phyloP scores from a whole-genome alignment of 2,329 filamentous ascomycete species.

The Neocatenulostroma microsporum region DNA sequence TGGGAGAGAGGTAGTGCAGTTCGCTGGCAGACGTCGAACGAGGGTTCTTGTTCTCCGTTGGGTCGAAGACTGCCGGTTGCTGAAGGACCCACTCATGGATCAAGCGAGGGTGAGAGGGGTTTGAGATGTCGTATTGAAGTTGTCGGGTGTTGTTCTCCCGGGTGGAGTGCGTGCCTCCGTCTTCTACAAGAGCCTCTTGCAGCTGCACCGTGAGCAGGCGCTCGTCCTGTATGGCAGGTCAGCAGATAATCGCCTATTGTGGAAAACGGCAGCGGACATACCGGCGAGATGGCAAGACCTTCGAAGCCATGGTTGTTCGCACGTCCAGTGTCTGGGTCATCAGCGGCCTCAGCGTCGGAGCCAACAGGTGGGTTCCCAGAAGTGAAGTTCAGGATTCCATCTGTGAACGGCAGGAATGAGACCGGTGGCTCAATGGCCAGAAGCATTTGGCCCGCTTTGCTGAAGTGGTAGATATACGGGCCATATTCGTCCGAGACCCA shows the following conservation, averaged over 20 bases:
- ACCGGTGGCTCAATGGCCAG: conserved; percentile 57
- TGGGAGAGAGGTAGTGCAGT: conserved; percentile 55
- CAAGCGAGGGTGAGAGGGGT: conserved; percentile 33
- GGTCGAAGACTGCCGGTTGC: too few species aligned
- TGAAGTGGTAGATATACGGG: conserved; percentile 62
- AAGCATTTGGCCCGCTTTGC: conserved; percentile 50
- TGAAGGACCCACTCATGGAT: conserved; percentile 58
- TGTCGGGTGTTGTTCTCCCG: conserved; percentile 56
- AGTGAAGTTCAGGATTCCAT: conserved; percentile 54
- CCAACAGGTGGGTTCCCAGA: conserved; percentile 58
- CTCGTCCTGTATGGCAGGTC: too few species aligned
- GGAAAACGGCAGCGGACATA: too few species aligned
- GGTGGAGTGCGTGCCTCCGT: too few species aligned
- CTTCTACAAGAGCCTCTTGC: too few species aligned
- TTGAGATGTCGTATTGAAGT: conserved; percentile 55
- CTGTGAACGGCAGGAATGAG: conserved; percentile 57
- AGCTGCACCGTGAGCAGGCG: too few species aligned
- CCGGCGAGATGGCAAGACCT: too few species aligned
- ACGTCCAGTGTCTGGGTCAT: conserved; percentile 55
- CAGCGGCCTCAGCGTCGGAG: conserved; percentile 39
- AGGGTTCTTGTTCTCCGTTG: too few species aligned
- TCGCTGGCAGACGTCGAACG: too few species aligned
- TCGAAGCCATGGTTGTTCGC: conserved; percentile 72
- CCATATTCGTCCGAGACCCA: conserved; percentile 67
- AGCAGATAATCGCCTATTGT: too few species aligned